Conservation (phyloP, 495 filamentous ascomycete species). For the Xylaria telfairii region DNA sequence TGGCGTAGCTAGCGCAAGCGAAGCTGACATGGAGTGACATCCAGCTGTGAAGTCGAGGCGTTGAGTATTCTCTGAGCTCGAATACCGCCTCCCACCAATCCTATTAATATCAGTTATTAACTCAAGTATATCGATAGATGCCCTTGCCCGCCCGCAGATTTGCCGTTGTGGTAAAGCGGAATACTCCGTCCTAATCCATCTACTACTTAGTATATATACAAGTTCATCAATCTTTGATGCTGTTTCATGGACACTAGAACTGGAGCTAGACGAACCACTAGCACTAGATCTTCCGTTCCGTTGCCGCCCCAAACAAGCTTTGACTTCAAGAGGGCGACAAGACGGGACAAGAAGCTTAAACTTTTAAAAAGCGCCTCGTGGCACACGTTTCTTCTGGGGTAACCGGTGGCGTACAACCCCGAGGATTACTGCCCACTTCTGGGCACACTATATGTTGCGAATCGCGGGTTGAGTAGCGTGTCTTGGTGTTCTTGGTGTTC, state of each 20-base stretch:
- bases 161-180: not conserved
- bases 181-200: constrained; percentile 1
- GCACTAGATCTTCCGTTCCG: constrained; percentile 12
- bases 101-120: not conserved
- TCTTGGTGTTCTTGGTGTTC: constrained; percentile 12
- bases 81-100: not conserved
- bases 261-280: not conserved
- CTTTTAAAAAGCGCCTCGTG: constrained; percentile 15
- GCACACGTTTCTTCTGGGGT: constrained; percentile 12
- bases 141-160: not conserved
- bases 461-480: not conserved
- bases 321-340: constrained; percentile 8
- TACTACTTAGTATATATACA: not conserved
- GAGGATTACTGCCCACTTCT: not conserved
- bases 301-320: constrained; percentile 8
- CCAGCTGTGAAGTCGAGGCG: not conserved
- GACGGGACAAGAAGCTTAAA: constrained; percentile 19
- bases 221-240: not conserved
- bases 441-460: not conserved
- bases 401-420: not conserved
- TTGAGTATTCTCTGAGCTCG: not conserved
- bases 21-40: constrained; percentile 2
- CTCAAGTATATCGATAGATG: not conserved
- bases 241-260: not conserved
- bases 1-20: not conserved